Conservation (phyloP, 495 filamentous ascomycete genomes). For the Aspergillus egyptiacus region DNA sequence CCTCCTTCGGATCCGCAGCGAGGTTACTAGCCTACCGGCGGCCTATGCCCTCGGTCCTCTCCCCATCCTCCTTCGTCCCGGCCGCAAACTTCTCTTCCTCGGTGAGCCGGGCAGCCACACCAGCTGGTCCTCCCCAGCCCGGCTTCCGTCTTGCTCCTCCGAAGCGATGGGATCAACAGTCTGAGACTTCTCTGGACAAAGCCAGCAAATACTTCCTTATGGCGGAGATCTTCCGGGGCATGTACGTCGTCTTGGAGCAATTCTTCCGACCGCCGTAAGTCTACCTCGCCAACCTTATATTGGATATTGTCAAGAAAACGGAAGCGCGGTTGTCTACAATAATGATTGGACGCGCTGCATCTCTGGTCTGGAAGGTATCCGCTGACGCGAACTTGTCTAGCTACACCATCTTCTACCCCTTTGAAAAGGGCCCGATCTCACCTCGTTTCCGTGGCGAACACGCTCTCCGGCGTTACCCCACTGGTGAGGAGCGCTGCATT, state of each 20-base stretch:
- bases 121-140: slow-evolving; percentile 67
- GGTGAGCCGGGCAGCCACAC: slow-evolving; percentile 55
- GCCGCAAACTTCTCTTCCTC: slow-evolving; percentile 62
- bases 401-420: slow-evolving; percentile 97
- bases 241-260: slow-evolving; percentile 97
- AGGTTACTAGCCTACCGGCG: slow-evolving; percentile 49
- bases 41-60: slow-evolving; percentile 21
- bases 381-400: slow-evolving; percentile 37
- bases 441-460: slow-evolving; percentile 97
- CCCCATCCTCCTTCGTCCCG: slow-evolving; percentile 38
- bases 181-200: slow-evolving; percentile 69
- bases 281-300: slow-evolving; percentile 5
- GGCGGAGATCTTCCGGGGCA: slow-evolving; percentile 91
- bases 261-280: slow-evolving; percentile 96
- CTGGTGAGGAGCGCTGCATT: slow-evolving; percentile 97
- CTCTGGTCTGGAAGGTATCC: not conserved
- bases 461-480: slow-evolving; percentile 89
- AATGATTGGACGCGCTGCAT: not conserved
- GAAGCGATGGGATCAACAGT: slow-evolving; percentile 63
- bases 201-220: slow-evolving; percentile 89
- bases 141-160: slow-evolving; percentile 67
- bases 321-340: not conserved
- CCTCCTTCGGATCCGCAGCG: slow-evolving; percentile 45
- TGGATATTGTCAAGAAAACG: not conserved
- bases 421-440: slow-evolving; percentile 98